Percentiles rank a stretch among this genome's conserved stretches.
These are phyloP conservation scores for Echium plantagineum DNA, from an alignment of 257 asterid species.

Conservation along the genomic window DNA sequence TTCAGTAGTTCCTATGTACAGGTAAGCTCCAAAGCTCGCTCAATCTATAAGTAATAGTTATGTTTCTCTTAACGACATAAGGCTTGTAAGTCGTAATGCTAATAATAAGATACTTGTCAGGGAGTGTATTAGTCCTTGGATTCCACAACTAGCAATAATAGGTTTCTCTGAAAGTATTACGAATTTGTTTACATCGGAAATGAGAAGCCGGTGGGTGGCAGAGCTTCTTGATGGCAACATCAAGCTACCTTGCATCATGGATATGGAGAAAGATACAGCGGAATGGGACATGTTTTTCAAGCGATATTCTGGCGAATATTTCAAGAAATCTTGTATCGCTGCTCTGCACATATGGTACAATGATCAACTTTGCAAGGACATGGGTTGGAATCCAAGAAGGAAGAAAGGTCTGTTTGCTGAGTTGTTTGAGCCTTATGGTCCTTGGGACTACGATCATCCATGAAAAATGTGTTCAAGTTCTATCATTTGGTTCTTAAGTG, in stretches of 20 bases:
- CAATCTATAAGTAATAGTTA: too few relatives aligned
- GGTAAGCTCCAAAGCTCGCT: not conserved
- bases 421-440: constrained; percentile 42
- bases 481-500: too few relatives aligned
- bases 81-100: too few relatives aligned
- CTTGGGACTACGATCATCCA: constrained; percentile 21
- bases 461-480: too few relatives aligned
- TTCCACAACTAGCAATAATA: constrained; percentile 42
- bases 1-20: constrained; percentile 26
- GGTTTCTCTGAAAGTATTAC: constrained; percentile 37
- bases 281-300: constrained; percentile 34
- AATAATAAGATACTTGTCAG: constrained; percentile 9
- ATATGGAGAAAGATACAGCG: constrained; percentile 28
- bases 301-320: constrained; percentile 23
- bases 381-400: constrained; percentile 35
- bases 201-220: constrained; percentile 37
- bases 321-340: constrained; percentile 26
- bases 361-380: constrained; percentile 47
- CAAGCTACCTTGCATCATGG: constrained; percentile 31
- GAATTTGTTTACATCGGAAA: constrained; percentile 34
- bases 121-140: constrained; percentile 34
- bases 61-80: too few relatives aligned
- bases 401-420: constrained; percentile 30
- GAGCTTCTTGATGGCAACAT: constrained; percentile 36
- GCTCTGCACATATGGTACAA: constrained; percentile 35